Conservation (phyloP, 352 stramenopile genomes). For the Globisporangium paddicum region DNA sequence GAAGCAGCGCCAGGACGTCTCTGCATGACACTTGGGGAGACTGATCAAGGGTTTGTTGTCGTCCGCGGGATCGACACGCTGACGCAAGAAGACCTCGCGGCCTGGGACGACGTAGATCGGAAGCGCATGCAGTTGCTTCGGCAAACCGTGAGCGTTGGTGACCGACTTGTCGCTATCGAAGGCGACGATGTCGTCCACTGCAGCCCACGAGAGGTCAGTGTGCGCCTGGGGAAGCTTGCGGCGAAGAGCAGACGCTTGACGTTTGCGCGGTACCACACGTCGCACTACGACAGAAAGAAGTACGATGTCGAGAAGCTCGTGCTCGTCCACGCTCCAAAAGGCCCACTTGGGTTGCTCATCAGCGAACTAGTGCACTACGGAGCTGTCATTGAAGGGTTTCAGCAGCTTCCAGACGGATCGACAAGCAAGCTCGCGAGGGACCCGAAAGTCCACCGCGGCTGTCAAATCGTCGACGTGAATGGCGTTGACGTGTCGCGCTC, state of each 20-base stretch:
- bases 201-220: slow-evolving; percentile 37
- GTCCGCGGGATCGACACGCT: slow-evolving; percentile 36
- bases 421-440: slow-evolving; percentile 29
- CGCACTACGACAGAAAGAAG: slow-evolving; percentile 16
- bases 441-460: slow-evolving; percentile 39
- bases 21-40: slow-evolving; percentile 51
- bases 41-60: slow-evolving; percentile 36
- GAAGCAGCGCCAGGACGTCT: slow-evolving; percentile 41
- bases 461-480: slow-evolving; percentile 54
- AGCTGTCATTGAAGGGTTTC: slow-evolving; percentile 48
- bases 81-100: slow-evolving; percentile 16
- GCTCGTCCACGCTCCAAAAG: slow-evolving; percentile 28
- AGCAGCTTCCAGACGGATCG: slow-evolving; percentile 30
- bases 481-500: slow-evolving; percentile 34
- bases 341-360: slow-evolving; percentile 44
- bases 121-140: slow-evolving; percentile 27
- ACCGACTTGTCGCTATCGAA: slow-evolving; percentile 51
- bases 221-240: slow-evolving; percentile 34
- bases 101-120: slow-evolving; percentile 28
- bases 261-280: slow-evolving; percentile 44
- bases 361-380: slow-evolving; percentile 34
- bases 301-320: slow-evolving; percentile 59
- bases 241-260: slow-evolving; percentile 34
- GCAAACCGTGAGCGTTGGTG: slow-evolving; percentile 29
- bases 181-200: slow-evolving; percentile 39